Evolutionary conservation across 1,284 basidiomycete genomes (phyloP).

Genomic region (Hemileia vastatrix): DNA sequence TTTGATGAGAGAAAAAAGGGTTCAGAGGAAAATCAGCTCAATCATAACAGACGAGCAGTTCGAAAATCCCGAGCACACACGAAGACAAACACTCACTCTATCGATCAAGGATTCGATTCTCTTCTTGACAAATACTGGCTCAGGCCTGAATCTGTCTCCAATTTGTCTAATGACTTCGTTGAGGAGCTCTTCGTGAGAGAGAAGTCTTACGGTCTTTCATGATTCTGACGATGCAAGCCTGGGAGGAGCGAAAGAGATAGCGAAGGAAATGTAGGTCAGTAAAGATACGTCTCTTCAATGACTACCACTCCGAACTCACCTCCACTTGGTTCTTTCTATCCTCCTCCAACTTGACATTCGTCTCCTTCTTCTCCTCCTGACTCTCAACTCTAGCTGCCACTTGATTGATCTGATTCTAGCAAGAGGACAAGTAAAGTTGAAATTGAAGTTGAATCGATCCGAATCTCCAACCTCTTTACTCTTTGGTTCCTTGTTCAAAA

Average conservation of each 20-base stretch:
- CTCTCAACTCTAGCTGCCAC: constrained; percentile 77
- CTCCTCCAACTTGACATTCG: constrained; percentile 80
- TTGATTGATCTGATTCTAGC: constrained; percentile 86
- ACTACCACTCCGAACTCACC: constrained; percentile 53
- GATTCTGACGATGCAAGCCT: constrained; percentile 93
- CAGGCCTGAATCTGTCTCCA: constrained; percentile 70
- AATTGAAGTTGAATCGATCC: constrained; percentile 85
- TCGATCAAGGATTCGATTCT: constrained; percentile 90
- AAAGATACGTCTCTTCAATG: constrained; percentile 2
- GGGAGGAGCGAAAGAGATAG: too few relatives aligned
- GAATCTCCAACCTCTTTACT: constrained; percentile 64
- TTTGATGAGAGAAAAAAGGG: too few relatives aligned
- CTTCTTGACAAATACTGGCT: constrained; percentile 79
- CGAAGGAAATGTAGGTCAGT: neutral
- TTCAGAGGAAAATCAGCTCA: too few relatives aligned
- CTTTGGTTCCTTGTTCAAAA: constrained; percentile 81
- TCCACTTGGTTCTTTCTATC: constrained; percentile 83
- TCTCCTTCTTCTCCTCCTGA: constrained; percentile 78
- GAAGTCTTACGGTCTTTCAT: constrained; percentile 93
- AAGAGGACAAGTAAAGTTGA: constrained; percentile 64
- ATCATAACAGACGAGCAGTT: too few relatives aligned
- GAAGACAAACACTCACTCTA: too few relatives aligned
- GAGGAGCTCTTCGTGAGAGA: constrained; percentile 79
- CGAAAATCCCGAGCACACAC: too few relatives aligned
- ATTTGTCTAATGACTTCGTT: constrained; percentile 84